Evolutionary conservation across 2,329 filamentous ascomycete genomes (phyloP), one percentile per base, ranked within the genome.

Genomic region (Trichoderma brevicompactum): DNA sequence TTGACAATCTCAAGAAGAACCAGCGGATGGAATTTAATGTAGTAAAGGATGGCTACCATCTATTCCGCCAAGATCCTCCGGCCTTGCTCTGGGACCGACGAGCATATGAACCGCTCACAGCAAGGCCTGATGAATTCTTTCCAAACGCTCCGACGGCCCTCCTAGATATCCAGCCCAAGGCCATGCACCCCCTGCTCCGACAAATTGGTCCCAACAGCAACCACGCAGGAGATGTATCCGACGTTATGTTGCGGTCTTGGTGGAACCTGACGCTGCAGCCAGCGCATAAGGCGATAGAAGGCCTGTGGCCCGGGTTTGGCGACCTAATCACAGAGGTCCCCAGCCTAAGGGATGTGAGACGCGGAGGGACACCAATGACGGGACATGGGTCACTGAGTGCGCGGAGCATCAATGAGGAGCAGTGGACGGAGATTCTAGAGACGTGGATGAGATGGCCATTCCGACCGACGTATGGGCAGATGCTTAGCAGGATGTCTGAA

Each of bases 361-460:
- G 71, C 15, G 85, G 87, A 1, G 87, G 85, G 0, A 72, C 76
- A 5, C 75, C 78, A 0, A 64, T 78, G 34, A 70, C 68, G 12
- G 79, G 79, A 3, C 69, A 77, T 12, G 78, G 78, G 2, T 75
- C 79, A 63, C 60, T 89, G 40, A 73, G 74, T 0, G 77, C 82
- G 5, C 76, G 87, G 5, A 73, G 76, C 32, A 69, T 91, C 65
- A 86, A 83, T 49, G 74, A 79, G 69, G 71, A 73, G 13, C 87
- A 90, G 79, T 80, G 87, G 73, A 73, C 80, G 17, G 85, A 89
- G 66, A 76, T 92, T 15, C 67, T 87, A 5, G 79, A 84, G 68
- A 82, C 83, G 0, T 92, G 86, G 81, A 80, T 86, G 74, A 77
- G 82, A 58, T 92, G 89, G 89, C 88, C 88, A 0, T 91, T 90